Evolutionary conservation across 2,329 filamentous ascomycete species (phyloP).

Genomic region (Aspergillus unguis): DNA sequence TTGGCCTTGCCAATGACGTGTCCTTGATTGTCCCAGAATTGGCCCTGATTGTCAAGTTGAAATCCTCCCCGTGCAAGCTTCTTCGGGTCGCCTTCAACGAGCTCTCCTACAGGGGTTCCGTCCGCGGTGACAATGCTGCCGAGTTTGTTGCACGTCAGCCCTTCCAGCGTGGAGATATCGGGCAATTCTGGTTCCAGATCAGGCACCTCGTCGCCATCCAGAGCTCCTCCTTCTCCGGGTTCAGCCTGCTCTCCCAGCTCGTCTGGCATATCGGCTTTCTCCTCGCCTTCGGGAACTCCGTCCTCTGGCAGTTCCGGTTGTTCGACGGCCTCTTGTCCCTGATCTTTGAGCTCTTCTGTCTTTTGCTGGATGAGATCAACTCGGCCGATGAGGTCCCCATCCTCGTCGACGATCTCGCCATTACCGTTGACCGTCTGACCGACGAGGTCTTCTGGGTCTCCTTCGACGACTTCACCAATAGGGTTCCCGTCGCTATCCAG

Average conservation of each 20-base stretch:
- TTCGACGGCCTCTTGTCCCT: constrained; percentile 31
- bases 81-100: constrained; percentile 61
- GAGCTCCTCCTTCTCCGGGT: background rate
- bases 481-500: constrained; percentile 34
- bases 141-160: constrained; percentile 43
- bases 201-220: background rate
- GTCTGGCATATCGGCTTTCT: constrained; percentile 9
- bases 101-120: constrained; percentile 53
- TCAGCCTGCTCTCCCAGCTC: background rate
- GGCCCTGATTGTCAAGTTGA: constrained; percentile 55
- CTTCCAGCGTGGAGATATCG: constrained; percentile 38
- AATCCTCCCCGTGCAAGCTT: constrained; percentile 48
- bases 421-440: constrained; percentile 33
- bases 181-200: constrained; percentile 27
- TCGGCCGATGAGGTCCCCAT: constrained; percentile 38
- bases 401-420: constrained; percentile 11
- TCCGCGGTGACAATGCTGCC: constrained; percentile 42
- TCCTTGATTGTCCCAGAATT: constrained; percentile 62
- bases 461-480: constrained; percentile 40
- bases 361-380: constrained; percentile 20
- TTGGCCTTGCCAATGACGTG: constrained; percentile 61
- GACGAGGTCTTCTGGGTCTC: constrained; percentile 40
- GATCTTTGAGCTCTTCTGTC: constrained; percentile 4
- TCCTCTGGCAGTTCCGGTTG: background rate
- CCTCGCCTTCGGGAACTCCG: background rate